Evolutionary conservation across 164 flowering plant species (phyloP), one percentile per base, ranked within the genome.

Genomic region (Euptelea pleiosperma): DNA sequence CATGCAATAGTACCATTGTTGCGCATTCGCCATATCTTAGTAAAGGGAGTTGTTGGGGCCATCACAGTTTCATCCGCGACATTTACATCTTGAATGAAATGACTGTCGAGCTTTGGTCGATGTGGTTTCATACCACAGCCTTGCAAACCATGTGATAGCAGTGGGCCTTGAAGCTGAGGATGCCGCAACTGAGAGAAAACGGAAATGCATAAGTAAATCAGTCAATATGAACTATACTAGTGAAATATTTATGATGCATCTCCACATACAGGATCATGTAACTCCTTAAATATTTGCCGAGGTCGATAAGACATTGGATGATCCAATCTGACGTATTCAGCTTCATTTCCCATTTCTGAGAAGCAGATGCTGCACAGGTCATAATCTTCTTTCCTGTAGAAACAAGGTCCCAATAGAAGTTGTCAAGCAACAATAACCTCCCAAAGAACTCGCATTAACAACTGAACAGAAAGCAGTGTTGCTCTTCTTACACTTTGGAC

Each of bases 1-100:
- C 99, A 94, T 1, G 57, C 66, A 47, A 61, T 26, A 29, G 61
- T 57, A 3, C 99, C 98, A 76, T 61, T 83, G 73, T 94, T 94
- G 35, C 76, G 82, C 87, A 94, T 75, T 58, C 91, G 61, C 98
- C 99, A 94, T 45, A 89, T 89, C 78, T 94, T 91, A 31, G 85
- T 85, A 46, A 94, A 94, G 14, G 72, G 71, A 3, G 86, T 81
- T 39, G 65, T 61, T n/a, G 96, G 94, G 22, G 81, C 73, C 77
- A 85, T 72, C 29, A 68, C 1, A 14, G 94, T 85, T 30, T 88
- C 91, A 77, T 89, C 96, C 35, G 68, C n/a, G 19, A 86, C 75
- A 60, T 75, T 89, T n/a, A 89, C 88, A 74, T 89, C 96, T 57
- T 60, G 51, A 51, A 89, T 60, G 53, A 89, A 89, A 41, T 75